Percentiles rank a stretch among this genome's conserved stretches.
Conservation (phyloP, 441 rosid species). For the Populus trichocarpa region DNA sequence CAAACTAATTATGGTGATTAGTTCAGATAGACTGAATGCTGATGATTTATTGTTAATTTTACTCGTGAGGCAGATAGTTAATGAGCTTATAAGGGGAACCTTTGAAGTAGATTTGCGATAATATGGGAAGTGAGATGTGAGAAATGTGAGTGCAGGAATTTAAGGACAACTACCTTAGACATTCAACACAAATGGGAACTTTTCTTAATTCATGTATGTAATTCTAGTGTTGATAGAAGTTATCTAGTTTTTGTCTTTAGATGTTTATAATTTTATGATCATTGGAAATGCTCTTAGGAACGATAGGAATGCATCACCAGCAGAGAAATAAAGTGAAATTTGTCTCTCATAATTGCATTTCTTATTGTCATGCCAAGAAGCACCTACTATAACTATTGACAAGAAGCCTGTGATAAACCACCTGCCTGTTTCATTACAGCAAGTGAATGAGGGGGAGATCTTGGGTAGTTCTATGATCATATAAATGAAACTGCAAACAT, state of each 20-base stretch:
- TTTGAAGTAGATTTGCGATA: background rate
- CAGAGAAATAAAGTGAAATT: background rate
- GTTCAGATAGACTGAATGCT: background rate
- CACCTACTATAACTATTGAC: background rate
- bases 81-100: background rate
- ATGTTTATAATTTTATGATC: background rate
- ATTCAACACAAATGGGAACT: background rate
- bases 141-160: background rate
- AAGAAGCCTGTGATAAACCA: background rate
- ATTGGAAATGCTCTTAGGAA: background rate
- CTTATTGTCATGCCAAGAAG: background rate
- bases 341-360: background rate
- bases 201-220: background rate
- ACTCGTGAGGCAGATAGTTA: background rate
- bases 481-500: background rate
- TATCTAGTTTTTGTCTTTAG: background rate
- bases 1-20: background rate
- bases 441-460: background rate
- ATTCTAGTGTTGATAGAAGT: background rate
- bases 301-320: slow-evolving; percentile 1
- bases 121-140: background rate
- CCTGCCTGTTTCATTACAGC: background rate
- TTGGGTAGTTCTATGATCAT: background rate
- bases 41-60: background rate
- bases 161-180: background rate